Evolutionary conservation across 2,329 filamentous ascomycete genomes (phyloP).

Genomic region (Annulohypoxylon truncatum): DNA sequence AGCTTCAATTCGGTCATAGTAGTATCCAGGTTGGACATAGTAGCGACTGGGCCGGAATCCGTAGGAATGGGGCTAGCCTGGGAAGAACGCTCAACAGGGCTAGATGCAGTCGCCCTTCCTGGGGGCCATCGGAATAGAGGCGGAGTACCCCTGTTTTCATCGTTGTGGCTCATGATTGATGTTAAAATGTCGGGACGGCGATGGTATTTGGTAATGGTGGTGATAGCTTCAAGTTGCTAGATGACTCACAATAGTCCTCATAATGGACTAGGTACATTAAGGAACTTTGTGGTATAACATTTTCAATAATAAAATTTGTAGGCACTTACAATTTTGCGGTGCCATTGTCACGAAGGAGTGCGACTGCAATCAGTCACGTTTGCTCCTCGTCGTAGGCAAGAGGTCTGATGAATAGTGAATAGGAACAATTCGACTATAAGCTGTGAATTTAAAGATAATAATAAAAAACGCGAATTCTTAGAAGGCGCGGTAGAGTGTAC

Average conservation of each 20-base stretch:
- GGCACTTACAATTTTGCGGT: conserved; percentile 48
- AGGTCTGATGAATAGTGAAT: background rate
- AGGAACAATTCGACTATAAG: background rate
- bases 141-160: background rate
- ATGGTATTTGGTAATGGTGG: background rate
- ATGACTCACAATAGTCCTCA: background rate
- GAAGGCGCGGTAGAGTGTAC: background rate
- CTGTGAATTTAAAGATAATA: background rate
- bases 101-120: background rate
- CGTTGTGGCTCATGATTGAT: background rate
- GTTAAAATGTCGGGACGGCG: background rate
- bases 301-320: background rate
- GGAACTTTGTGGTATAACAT: background rate
- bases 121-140: conserved; percentile 4
- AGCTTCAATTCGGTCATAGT: background rate
- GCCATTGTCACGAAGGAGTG: conserved; percentile 42
- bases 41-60: background rate
- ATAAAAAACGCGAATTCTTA: background rate
- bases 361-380: conserved; percentile 19
- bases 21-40: background rate
- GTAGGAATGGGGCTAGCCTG: background rate
- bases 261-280: background rate
- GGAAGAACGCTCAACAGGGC: background rate
- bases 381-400: conserved; percentile 1
- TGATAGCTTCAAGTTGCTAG: conserved; percentile 5